Conservation (phyloP, 2,329 filamentous ascomycete species). For the Tolypocladium inflatum region DNA sequence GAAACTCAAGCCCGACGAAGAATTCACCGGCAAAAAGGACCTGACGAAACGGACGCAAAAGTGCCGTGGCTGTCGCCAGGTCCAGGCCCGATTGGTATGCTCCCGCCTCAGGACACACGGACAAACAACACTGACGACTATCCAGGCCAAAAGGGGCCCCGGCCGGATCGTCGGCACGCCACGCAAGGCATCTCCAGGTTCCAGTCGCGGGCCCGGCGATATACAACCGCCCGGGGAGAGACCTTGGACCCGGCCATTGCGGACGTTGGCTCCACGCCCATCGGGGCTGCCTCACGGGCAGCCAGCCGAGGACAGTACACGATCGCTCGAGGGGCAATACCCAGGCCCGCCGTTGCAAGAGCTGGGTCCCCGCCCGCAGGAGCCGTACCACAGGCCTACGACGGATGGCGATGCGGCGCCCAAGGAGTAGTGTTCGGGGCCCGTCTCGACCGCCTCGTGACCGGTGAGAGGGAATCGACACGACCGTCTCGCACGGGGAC, state of each 20-base stretch:
- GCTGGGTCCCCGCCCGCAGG: too few relatives aligned
- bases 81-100: background rate
- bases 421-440: background rate
- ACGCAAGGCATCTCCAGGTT: background rate
- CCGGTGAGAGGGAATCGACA: too few relatives aligned
- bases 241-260: background rate
- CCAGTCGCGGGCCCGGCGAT: background rate
- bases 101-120: too few relatives aligned
- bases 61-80: background rate
- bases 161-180: background rate
- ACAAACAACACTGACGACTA: background rate
- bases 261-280: background rate
- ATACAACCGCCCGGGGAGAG: too few relatives aligned
- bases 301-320: background rate
- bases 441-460: background rate
- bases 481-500: too few relatives aligned
- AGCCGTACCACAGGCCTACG: too few relatives aligned
- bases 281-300: background rate
- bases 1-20: background rate
- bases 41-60: background rate
- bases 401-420: background rate
- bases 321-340: too few relatives aligned
- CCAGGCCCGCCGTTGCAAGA: too few relatives aligned
- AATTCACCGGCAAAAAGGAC: background rate
- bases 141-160: background rate